Percentiles rank a stretch among this genome's conserved stretches.
Evolutionary conservation across 2,329 filamentous ascomycete genomes (phyloP).

Genomic region (Plectosphaerella plurivora): DNA sequence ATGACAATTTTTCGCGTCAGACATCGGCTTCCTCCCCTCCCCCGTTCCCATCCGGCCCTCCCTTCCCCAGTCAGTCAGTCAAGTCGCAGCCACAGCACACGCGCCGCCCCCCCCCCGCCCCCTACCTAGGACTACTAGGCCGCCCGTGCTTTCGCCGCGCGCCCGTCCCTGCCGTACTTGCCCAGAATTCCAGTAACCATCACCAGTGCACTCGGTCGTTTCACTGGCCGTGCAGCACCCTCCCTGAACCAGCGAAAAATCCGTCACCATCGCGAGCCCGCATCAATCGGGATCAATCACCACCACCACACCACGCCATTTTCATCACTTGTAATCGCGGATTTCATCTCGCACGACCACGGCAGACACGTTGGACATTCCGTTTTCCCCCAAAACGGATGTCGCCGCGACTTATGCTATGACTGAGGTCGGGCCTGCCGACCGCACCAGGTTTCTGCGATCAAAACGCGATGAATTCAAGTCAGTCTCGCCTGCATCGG

Average conservation of each 20-base stretch:
- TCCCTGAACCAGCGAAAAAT: constrained; percentile 6
- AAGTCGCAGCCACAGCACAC: no score
- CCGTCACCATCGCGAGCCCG: constrained; percentile 10
- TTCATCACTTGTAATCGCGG: constrained; percentile 12
- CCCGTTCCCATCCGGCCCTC: constrained; percentile 11
- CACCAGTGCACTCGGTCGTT: neutral
- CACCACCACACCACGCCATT: constrained; percentile 10
- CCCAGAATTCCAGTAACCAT: constrained; percentile 1
- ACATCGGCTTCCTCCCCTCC: constrained; percentile 3
- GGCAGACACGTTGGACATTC: constrained; percentile 32
- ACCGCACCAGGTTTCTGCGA: constrained; percentile 63
- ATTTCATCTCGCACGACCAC: constrained; percentile 28
- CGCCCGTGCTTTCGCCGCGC: constrained; percentile 6
- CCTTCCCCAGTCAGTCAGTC: constrained; percentile 2
- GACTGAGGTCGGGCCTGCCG: constrained; percentile 65
- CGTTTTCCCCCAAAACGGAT: constrained; percentile 65
- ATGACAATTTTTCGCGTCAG: constrained; percentile 13
- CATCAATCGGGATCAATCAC: constrained; percentile 15
- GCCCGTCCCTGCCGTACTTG: neutral
- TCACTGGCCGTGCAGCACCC: neutral
- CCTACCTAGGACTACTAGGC: constrained; percentile 8
- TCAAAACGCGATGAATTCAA: constrained; percentile 59
- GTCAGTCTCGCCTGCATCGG: constrained; percentile 40
- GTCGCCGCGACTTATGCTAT: constrained; percentile 65
- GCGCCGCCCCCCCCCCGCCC: constrained; percentile 9